These are phyloP conservation scores for Ceratobasidium sp. DNA, from an alignment of 1,284 basidiomycete genomes.

Conservation along the genomic window DNA sequence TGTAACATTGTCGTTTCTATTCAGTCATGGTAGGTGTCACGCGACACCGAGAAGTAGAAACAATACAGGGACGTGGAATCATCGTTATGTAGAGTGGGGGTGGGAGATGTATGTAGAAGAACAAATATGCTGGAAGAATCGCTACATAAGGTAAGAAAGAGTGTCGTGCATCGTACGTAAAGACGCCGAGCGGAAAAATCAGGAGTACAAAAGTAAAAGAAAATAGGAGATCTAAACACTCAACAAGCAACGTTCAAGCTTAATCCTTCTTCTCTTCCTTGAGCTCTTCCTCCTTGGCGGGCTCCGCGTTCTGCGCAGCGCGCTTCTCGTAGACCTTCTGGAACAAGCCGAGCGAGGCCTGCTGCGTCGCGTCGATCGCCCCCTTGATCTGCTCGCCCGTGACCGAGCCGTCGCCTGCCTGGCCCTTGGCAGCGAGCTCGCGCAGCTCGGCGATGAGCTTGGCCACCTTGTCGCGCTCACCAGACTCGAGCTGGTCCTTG, in stretches of 20 bases:
- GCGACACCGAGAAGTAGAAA: conserved; percentile 29
- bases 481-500: conserved; percentile 92
- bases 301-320: conserved; percentile 66
- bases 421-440: conserved; percentile 90
- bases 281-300: conserved; percentile 45
- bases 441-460: conserved; percentile 89
- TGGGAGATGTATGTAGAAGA: conserved; percentile 22
- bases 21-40: conserved; percentile 14
- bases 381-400: conserved; percentile 90
- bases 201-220: background rate
- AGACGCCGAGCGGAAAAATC: conserved; percentile 9
- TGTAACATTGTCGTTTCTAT: conserved; percentile 31
- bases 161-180: conserved; percentile 6
- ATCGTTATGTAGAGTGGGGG: conserved; percentile 42
- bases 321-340: conserved; percentile 98
- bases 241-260: background rate
- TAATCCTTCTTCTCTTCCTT: conserved; percentile 64
- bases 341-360: conserved; percentile 96
- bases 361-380: conserved; percentile 96
- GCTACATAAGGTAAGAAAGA: conserved; percentile 41
- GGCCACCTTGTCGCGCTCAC: conserved; percentile 93
- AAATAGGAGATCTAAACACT: conserved; percentile 4
- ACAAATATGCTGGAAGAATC: conserved; percentile 20
- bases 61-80: conserved; percentile 23
- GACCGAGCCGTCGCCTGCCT: conserved; percentile 83